Conservation (phyloP, 257 asterid genomes). For the Marsdenia floribunda region DNA sequence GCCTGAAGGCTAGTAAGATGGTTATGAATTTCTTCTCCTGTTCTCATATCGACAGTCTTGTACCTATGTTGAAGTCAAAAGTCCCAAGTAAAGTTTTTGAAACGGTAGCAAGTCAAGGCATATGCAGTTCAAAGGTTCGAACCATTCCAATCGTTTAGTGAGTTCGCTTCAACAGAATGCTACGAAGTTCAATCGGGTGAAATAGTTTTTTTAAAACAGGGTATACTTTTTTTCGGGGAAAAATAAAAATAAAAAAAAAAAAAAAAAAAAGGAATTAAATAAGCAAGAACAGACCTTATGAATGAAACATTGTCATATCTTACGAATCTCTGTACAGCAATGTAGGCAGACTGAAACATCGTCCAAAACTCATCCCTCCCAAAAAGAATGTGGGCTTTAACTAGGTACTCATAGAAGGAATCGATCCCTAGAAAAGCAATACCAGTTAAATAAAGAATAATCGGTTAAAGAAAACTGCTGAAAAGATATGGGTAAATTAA, state of each 20-base stretch:
- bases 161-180: background rate
- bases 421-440: conserved; percentile 67
- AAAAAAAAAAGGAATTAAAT: no score
- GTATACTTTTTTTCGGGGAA: no score
- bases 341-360: conserved; percentile 92
- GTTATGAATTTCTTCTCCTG: conserved; percentile 87
- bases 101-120: background rate
- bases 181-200: background rate
- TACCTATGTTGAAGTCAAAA: conserved; percentile 45
- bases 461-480: conserved; percentile 2
- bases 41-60: conserved; percentile 98
- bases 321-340: conserved; percentile 79
- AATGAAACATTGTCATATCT: conserved; percentile 29
- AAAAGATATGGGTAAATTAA: background rate
- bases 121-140: background rate
- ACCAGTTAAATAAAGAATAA: conserved; percentile 1
- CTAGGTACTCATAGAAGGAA: conserved; percentile 85
- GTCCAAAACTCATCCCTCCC: conserved; percentile 93
- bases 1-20: conserved; percentile 98
- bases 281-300: no score
- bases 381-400: conserved; percentile 87
- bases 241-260: no score
- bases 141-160: background rate
- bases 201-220: no score
- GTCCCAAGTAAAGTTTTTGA: background rate